Conservation (phyloP, 371 early-diverging fungal genomes). For the Saksenaea oblongispora region DNA sequence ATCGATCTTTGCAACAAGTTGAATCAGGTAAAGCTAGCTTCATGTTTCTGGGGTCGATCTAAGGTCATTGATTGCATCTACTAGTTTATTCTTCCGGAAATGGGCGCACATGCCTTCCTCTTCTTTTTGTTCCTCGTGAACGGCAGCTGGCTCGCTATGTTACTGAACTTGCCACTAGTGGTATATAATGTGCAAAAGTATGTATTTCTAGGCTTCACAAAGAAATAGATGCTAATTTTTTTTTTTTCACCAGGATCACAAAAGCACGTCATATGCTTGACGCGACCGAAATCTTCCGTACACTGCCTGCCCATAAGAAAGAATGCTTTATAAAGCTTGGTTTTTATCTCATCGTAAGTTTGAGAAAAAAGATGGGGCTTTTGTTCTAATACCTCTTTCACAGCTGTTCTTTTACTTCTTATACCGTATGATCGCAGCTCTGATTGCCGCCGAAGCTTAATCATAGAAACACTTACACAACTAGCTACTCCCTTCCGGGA, state of each 20-base stretch:
- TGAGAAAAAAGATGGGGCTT: not conserved
- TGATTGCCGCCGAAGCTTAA: conserved; percentile 28
- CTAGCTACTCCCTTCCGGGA: no score
- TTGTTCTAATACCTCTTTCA: not conserved
- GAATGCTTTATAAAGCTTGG: conserved; percentile 92
- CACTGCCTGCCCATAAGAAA: conserved; percentile 82
- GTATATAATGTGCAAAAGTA: conserved; percentile 82
- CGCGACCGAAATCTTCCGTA: conserved; percentile 94
- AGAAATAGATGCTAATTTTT: not conserved
- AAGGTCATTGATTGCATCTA: not conserved
- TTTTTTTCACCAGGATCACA: conserved; percentile 53
- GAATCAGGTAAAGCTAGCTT: conserved; percentile 69
- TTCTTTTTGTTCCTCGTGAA: conserved; percentile 75
- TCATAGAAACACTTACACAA: no score
- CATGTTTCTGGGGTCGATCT: not conserved
- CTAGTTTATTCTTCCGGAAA: conserved; percentile 91
- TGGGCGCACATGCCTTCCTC: conserved; percentile 75
- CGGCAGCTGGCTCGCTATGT: conserved; percentile 82
- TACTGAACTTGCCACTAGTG: conserved; percentile 82
- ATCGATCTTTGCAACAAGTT: conserved; percentile 92
- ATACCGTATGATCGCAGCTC: conserved; percentile 59
- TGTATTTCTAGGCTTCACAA: conserved; percentile 6
- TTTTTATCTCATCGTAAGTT: conserved; percentile 76
- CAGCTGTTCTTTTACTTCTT: conserved; percentile 81
- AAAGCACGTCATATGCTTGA: conserved; percentile 86